Conservation (phyloP, 2,329 filamentous ascomycete genomes). For the Colletotrichum euphorbiae region DNA sequence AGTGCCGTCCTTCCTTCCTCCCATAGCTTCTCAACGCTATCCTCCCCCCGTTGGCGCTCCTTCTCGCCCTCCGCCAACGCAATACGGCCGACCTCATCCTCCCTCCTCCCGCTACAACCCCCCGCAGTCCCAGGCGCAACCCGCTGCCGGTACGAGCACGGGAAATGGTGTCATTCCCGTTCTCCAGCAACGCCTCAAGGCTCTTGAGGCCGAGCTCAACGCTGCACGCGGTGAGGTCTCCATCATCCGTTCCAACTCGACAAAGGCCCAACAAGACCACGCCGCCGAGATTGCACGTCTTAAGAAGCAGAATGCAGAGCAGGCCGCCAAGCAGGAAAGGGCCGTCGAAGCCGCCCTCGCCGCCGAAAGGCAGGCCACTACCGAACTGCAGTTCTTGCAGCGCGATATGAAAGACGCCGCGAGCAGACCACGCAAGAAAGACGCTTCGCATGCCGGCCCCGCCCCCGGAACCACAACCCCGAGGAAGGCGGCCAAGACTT, state of each 20-base stretch:
- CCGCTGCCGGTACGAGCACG: conserved; percentile 36
- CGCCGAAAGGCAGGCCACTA: conserved; percentile 73
- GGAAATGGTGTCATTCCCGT: conserved; percentile 55
- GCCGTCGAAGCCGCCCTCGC: conserved; percentile 73
- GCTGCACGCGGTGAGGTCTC: conserved; percentile 78
- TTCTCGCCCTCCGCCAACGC: conserved; percentile 52
- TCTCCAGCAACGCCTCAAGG: conserved; percentile 64
- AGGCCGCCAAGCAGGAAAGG: conserved; percentile 71
- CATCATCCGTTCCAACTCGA: conserved; percentile 78
- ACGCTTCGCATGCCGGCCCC: conserved; percentile 44
- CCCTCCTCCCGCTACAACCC: conserved; percentile 46
- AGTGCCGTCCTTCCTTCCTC: conserved; percentile 28
- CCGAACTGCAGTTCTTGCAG: conserved; percentile 78
- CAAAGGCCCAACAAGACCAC: conserved; percentile 70
- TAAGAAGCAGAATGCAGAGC: conserved; percentile 73
- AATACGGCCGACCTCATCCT: conserved; percentile 54
- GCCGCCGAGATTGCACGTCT: conserved; percentile 71
- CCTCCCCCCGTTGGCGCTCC: conserved; percentile 44
- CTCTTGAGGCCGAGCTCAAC: conserved; percentile 67
- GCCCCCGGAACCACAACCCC: conserved; percentile 61
- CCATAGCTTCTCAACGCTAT: conserved; percentile 39
- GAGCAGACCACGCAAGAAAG: conserved; percentile 61
- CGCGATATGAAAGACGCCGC: conserved; percentile 75
- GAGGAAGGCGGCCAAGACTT: conserved; percentile 67
- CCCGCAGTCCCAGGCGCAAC: conserved; percentile 49